Base-by-base conservation (phyloP, 495 filamentous ascomycete species). In the Letharia lupina region DNA sequence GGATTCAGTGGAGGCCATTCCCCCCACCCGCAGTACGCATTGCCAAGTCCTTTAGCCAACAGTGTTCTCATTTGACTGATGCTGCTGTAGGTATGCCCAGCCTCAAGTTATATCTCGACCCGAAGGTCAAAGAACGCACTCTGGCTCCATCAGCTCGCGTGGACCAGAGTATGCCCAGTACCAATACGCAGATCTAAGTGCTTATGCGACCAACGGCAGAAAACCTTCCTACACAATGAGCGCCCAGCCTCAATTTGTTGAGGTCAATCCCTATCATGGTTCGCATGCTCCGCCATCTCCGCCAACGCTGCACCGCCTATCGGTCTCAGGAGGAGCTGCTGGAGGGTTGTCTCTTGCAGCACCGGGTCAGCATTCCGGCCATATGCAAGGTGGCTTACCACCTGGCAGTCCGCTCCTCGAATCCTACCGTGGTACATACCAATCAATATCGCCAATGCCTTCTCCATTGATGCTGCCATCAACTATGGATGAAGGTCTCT, bases 361-460 rank as follows among this genome's bases (percentile, higher is more conserved):
- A 42, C 66, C 77, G 54, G 73, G 78, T 50, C 69, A 67, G 65
- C 64, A 45, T 35, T 67, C 64, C 44, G 65, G 63, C 52, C 72
- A 68, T 62, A 64, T 61, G 37, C 62, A 65, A 44, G 69, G 66
- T 23, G 79, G 77, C 57, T 74, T 75, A 50, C 83, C 89, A 13
- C 90, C 90, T 3, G 83, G 87, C 12, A 94, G 90, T 65, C 94
- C 94, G 0, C 80, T 97, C 23, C 82, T 96, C 16, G 94, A 97
- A 76, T 88, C 94, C 2, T 98, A 98, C 76, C 87, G 87, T 65
- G 94, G 94, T 10, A 96, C 92, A 2, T 98, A 95, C 72, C 94
- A 98, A 75, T 89, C 89, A 61, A 91, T 97, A 70, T 96, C 93
- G 2, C 93, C 94, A 3, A 94, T 96, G 91, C 93, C 93, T 0